Percentiles rank a stretch among this genome's conserved stretches.
These are phyloP conservation scores for Ophiosphaerella narmari DNA, from an alignment of 2,329 filamentous ascomycete species.

Conservation along the genomic window DNA sequence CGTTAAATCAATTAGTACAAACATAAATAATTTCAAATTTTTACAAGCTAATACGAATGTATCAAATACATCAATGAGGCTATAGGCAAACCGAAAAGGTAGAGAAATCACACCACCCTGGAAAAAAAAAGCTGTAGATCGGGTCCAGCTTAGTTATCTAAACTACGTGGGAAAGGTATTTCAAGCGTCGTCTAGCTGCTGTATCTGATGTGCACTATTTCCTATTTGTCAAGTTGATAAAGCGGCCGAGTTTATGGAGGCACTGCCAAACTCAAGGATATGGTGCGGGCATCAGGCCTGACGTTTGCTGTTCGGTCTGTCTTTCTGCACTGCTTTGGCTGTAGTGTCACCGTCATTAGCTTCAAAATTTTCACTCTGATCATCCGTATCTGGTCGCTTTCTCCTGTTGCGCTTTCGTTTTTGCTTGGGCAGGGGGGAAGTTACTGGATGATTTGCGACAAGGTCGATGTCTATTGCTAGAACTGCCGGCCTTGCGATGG, in stretches of 20 bases:
- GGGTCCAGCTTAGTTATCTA: no score
- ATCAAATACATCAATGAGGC: no score
- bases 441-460: constrained; percentile 2
- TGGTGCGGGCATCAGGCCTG: constrained; percentile 13
- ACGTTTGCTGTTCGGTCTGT: constrained; percentile 22
- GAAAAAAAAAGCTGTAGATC: no score
- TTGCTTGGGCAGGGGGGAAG: constrained; percentile 6
- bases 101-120: no score
- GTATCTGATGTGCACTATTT: background rate
- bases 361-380: constrained; percentile 5
- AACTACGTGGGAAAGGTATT: no score
- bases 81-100: no score
- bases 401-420: constrained; percentile 31
- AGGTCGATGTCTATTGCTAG: constrained; percentile 12
- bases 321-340: constrained; percentile 5
- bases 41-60: no score
- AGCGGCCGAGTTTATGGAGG: background rate
- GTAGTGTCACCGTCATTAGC: constrained; percentile 3
- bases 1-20: no score
- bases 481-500: constrained; percentile 23
- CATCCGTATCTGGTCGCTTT: constrained; percentile 15
- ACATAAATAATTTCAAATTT: no score
- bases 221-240: background rate
- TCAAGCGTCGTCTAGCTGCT: no score
- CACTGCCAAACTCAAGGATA: background rate